Percentiles rank a stretch among this genome's conserved stretches.
These are phyloP conservation scores for Leccinum variicolor DNA, from an alignment of 768 basidiomycete genomes.

Conservation along the genomic window DNA sequence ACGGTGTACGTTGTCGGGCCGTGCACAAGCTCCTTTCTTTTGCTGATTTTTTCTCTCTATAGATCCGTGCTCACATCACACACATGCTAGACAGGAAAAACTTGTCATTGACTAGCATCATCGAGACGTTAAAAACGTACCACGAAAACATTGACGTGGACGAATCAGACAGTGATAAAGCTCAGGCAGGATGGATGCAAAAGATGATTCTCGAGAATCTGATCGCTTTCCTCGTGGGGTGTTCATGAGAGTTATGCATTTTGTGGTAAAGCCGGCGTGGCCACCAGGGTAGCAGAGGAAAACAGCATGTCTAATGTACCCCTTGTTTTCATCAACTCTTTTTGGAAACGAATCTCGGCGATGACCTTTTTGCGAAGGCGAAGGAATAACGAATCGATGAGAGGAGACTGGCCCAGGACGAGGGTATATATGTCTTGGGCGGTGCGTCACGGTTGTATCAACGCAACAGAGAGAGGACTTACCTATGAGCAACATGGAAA, in stretches of 20 bases:
- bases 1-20: conserved; percentile 63
- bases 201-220: conserved; percentile 68
- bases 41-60: conserved; percentile 10
- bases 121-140: conserved; percentile 67
- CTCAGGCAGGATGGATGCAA: conserved; percentile 46
- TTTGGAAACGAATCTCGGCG: conserved; percentile 84
- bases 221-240: conserved; percentile 54
- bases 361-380: conserved; percentile 81
- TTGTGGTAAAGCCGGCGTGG: conserved; percentile 13
- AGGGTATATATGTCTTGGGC: conserved; percentile 83
- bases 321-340: conserved; percentile 74
- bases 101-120: conserved; percentile 66
- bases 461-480: conserved; percentile 24
- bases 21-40: not conserved
- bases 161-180: conserved; percentile 30
- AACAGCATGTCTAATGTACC: conserved; percentile 93
- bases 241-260: conserved; percentile 21
- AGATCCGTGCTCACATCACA: conserved; percentile 77
- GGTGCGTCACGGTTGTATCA: conserved; percentile 1
- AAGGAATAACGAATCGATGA: conserved; percentile 84
- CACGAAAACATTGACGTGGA: conserved; percentile 69
- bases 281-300: conserved; percentile 46
- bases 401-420: conserved; percentile 90
- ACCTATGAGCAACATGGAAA: conserved; percentile 84
- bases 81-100: conserved; percentile 76